Percentiles rank a stretch among this genome's conserved stretches.
Evolutionary conservation across 495 filamentous ascomycete species (phyloP).

Genomic region (Daldinia loculata): DNA sequence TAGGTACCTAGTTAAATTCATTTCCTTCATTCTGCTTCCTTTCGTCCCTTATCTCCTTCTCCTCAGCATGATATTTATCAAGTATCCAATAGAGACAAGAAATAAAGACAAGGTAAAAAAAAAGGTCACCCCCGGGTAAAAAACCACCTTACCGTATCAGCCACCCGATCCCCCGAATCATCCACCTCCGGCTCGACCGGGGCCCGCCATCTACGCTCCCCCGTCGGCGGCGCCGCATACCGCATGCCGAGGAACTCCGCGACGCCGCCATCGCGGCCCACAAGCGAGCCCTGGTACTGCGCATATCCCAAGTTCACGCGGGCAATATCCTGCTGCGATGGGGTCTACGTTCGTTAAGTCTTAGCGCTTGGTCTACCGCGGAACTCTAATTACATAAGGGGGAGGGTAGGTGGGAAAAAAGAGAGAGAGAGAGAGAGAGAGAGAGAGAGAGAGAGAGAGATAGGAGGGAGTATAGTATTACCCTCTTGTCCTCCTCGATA

Average conservation of each 20-base stretch:
- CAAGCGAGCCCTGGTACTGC: conserved; percentile 47
- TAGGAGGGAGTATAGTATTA: not conserved
- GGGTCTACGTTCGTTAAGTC: not conserved
- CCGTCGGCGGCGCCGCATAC: conserved; percentile 55
- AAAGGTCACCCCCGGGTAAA: not conserved
- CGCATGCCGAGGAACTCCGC: conserved; percentile 56
- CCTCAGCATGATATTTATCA: not conserved
- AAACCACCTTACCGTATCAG: conserved; percentile 38
- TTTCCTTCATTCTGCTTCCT: not conserved
- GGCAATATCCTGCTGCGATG: conserved; percentile 14
- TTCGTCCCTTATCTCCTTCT: not conserved
- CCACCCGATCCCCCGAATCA: conserved; percentile 37
- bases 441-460: not conserved
- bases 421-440: not conserved
- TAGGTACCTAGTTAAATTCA: not conserved
- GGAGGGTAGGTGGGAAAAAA: not conserved
- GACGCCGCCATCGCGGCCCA: conserved; percentile 47
- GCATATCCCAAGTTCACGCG: conserved; percentile 57
- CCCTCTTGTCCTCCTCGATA: conserved; percentile 13
- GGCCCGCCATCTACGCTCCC: conserved; percentile 51
- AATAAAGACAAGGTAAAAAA: not conserved
- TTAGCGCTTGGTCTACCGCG: not conserved
- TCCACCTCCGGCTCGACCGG: conserved; percentile 44
- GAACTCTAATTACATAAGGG: not conserved
- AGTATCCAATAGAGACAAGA: not conserved